Evolutionary conservation across 805 yeast genomes (phyloP).

Genomic region (Candida maltosa): DNA sequence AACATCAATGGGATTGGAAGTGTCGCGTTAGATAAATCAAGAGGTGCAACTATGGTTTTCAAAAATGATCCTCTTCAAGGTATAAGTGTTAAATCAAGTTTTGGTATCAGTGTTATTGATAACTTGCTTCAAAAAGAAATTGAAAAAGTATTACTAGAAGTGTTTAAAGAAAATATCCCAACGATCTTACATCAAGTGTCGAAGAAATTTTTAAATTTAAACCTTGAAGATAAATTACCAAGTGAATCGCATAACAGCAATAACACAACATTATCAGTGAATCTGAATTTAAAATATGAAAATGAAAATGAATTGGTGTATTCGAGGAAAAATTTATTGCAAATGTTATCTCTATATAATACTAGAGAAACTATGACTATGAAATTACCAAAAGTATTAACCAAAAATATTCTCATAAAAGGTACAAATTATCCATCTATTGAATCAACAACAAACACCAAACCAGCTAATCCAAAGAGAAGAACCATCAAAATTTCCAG

Average conservation of each 20-base stretch:
- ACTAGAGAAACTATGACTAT: constrained; percentile 74
- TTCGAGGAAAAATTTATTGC: constrained; percentile 49
- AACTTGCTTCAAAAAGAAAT: constrained; percentile 77
- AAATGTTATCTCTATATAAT: constrained; percentile 46
- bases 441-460: no score
- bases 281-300: constrained; percentile 1
- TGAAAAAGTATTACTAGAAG: constrained; percentile 72
- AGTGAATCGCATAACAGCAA: no score
- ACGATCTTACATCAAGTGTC: constrained; percentile 74
- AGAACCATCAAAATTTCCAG: no score
- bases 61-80: constrained; percentile 85
- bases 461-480: no score
- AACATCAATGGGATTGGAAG: constrained; percentile 77
- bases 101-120: constrained; percentile 85
- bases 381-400: constrained; percentile 53
- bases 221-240: no score
- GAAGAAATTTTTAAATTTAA: constrained; percentile 43
- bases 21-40: constrained; percentile 74
- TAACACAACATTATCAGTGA: not conserved
- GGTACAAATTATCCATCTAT: no score
- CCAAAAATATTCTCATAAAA: no score
- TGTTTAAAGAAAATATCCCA: constrained; percentile 83
- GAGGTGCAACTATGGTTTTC: constrained; percentile 83
- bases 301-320: constrained; percentile 13
- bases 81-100: constrained; percentile 80